phyloP scores from a whole-genome alignment of 1,139 yeast genomes.

The Sugiyamaella xylanicola region DNA sequence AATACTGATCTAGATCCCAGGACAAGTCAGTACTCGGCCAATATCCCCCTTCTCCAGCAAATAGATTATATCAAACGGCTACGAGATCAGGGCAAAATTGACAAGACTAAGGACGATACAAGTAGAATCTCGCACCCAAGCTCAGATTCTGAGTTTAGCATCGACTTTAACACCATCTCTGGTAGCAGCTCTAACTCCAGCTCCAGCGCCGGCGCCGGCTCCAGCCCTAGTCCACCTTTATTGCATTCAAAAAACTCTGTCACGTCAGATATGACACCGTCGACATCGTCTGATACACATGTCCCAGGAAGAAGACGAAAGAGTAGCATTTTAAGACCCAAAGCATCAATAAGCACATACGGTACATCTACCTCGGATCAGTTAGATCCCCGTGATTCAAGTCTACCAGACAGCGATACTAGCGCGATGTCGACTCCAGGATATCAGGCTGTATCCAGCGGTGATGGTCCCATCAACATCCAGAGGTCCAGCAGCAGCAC shows the following conservation, averaged over 20 bases:
- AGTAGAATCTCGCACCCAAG: no score
- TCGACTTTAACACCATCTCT: no score
- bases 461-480: no score
- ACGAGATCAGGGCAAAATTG: not conserved
- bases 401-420: not conserved
- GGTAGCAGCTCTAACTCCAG: not conserved
- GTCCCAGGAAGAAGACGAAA: conserved; percentile 7
- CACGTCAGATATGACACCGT: conserved; percentile 3
- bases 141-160: not conserved
- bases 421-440: no score
- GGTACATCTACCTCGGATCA: conserved; percentile 2
- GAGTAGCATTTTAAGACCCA: conserved; percentile 4
- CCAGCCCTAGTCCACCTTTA: not conserved
- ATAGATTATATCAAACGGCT: conserved; percentile 4
- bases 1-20: not conserved
- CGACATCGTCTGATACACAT: conserved; percentile 6
- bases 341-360: not conserved
- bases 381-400: not conserved
- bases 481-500: not conserved
- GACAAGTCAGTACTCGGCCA: conserved; percentile 2
- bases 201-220: not conserved
- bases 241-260: not conserved
- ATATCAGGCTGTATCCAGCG: no score
- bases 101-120: not conserved
- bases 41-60: conserved; percentile 8